Conservation (phyloP, 495 filamentous ascomycete genomes). For the Lichenothelia convexa region DNA sequence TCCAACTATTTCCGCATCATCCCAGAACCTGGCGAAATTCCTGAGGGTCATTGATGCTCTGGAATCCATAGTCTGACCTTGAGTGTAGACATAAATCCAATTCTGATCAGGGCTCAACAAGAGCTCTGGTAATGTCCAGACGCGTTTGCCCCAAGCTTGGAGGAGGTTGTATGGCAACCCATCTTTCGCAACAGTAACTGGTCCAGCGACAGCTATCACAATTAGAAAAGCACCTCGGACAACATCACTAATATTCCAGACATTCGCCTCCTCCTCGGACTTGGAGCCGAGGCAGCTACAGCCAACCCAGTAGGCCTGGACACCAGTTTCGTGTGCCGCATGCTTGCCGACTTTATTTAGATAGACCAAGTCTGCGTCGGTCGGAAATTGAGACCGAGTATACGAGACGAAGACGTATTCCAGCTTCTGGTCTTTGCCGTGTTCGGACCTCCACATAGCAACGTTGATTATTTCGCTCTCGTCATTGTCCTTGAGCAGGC, state of each 20-base stretch:
- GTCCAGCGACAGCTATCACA: constrained; percentile 14
- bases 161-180: constrained; percentile 6
- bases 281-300: constrained; percentile 9
- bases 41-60: constrained; percentile 5
- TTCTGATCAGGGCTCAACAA: constrained; percentile 19
- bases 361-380: constrained; percentile 6
- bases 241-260: constrained; percentile 25
- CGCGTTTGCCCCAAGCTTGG: constrained; percentile 24
- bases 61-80: constrained; percentile 1
- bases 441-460: constrained; percentile 11
- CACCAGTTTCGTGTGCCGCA: constrained; percentile 17
- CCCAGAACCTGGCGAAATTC: constrained; percentile 12
- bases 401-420: constrained; percentile 17
- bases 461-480: not conserved
- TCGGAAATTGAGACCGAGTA: constrained; percentile 15
- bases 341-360: constrained; percentile 14
- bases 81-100: constrained; percentile 15
- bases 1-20: constrained; percentile 11
- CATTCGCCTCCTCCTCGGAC: constrained; percentile 6
- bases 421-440: constrained; percentile 7
- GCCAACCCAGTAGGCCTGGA: constrained; percentile 20
- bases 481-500: constrained; percentile 5
- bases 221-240: constrained; percentile 20
- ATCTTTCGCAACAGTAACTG: not conserved
- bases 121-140: constrained; percentile 32